Conservation (phyloP, 2,329 filamentous ascomycete species). For the Stagonosporopsis vannaccii region DNA sequence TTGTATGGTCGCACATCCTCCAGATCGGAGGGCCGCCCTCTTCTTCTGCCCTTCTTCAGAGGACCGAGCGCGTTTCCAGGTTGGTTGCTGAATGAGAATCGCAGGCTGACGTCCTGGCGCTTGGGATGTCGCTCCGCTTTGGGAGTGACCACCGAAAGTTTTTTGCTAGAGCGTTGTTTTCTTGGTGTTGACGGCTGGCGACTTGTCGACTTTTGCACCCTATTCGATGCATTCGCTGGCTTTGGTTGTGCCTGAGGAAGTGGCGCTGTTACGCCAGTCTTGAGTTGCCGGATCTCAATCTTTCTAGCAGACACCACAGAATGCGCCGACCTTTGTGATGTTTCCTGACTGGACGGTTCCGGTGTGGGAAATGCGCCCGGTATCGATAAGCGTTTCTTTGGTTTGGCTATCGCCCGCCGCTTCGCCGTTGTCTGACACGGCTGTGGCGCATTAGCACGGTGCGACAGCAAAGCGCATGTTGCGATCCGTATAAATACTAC, state of each 20-base stretch:
- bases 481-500: neutral
- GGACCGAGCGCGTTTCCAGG: slow-evolving; percentile 3
- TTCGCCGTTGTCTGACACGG: slow-evolving; percentile 7
- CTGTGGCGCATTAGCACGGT: slow-evolving; percentile 19
- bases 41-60: slow-evolving; percentile 15
- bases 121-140: slow-evolving; percentile 9
- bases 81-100: slow-evolving; percentile 26
- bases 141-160: slow-evolving; percentile 9
- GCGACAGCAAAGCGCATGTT: slow-evolving; percentile 4
- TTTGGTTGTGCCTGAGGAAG: neutral
- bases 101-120: slow-evolving; percentile 19
- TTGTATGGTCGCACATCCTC: neutral
- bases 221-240: neutral
- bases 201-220: slow-evolving; percentile 9
- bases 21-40: slow-evolving; percentile 4
- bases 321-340: slow-evolving; percentile 13
- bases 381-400: slow-evolving; percentile 22
- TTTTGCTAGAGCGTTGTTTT: slow-evolving; percentile 5
- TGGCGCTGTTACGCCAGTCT: neutral
- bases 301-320: slow-evolving; percentile 16
- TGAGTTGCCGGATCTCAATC: neutral
- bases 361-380: slow-evolving; percentile 18
- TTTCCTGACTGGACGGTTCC: slow-evolving; percentile 16
- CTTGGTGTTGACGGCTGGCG: slow-evolving; percentile 11
- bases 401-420: slow-evolving; percentile 14